Conservation (phyloP, 2,329 filamentous ascomycete species). For the Alternaria ventricosa region DNA sequence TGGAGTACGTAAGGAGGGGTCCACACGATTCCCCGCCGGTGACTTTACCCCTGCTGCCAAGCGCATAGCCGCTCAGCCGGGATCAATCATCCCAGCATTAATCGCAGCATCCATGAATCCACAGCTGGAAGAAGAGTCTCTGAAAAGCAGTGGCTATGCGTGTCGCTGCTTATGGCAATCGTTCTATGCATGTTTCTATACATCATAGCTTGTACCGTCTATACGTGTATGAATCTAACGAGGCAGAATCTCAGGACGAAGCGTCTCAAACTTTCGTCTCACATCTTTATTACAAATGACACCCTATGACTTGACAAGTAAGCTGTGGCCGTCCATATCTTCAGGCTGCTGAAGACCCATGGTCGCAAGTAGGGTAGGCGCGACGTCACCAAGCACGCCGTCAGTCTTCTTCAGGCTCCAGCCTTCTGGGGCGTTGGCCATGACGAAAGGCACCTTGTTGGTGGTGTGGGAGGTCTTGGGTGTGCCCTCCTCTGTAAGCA, state of each 20-base stretch:
- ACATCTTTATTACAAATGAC: not conserved
- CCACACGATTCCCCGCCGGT: conserved; percentile 13
- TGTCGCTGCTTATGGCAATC: not conserved
- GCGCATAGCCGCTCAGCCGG: conserved; percentile 1
- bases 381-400: conserved; percentile 95
- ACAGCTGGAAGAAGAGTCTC: not conserved
- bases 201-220: not conserved
- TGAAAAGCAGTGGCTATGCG: not conserved
- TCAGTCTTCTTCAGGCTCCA: conserved; percentile 84
- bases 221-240: not conserved
- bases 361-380: conserved; percentile 86
- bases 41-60: conserved; percentile 10
- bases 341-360: conserved; percentile 92
- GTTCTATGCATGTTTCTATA: not conserved
- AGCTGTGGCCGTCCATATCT: conserved; percentile 87
- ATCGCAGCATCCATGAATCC: not conserved
- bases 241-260: not conserved
- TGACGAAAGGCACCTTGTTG: conserved; percentile 97
- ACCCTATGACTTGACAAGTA: conserved; percentile 74
- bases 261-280: not conserved
- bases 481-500: conserved; percentile 94
- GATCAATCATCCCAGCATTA: not conserved
- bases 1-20: conserved; percentile 10
- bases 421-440: conserved; percentile 92
- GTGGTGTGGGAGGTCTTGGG: conserved; percentile 98